Base-by-base conservation (phyloP, 306 rosid genomes). In the Arachis hypogaea region DNA sequence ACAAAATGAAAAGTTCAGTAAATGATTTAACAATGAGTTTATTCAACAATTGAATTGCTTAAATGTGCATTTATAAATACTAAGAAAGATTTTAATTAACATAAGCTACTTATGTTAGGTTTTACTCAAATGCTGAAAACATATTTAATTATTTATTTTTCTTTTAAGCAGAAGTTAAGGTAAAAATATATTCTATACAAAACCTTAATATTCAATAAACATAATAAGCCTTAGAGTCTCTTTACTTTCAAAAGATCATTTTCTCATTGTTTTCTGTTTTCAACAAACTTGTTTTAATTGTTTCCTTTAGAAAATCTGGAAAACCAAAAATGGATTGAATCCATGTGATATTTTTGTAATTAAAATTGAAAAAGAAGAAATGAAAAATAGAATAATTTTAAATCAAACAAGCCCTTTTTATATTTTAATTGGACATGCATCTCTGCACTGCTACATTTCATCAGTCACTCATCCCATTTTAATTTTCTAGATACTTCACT, bases 401-500 rank as follows among this genome's bases (percentile, higher is more conserved):
- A 41, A 41, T 7, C 44, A 41, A 41, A 41, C 7, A 41, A 7
- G 44, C 1, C 44, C 44, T 1, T 41, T 4, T 22, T 22, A 7
- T 4, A 1, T 74, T 22, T 76, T 62, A 40, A 62, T 66, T 76
- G 71, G 68, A 77, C 56, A 64, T 63, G 78, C 73, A 11, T 59
- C 41, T 69, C 63, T 73, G 63, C 55, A 80, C 44, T 73, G 52
- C 55, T 77, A 51, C 63, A 74, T 73, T 84, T 14, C 18, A 10
- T 43, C 59, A 14, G 64, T 58, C 63, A 64, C 71, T 74, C 71
- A 58, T 69, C 45, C 14, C 64, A 50, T 65, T 69, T 75, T 22
- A 78, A 1, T 43, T 78, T 69, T 29, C 65, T 59, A 68, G 72
- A 83, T 65, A 42, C 70, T 80, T 70, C 6, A 44, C 68, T 18